These are phyloP conservation scores for Phoenix dactylifera DNA, from an alignment of 176 grass and related monocot genomes.

Conservation along the genomic window DNA sequence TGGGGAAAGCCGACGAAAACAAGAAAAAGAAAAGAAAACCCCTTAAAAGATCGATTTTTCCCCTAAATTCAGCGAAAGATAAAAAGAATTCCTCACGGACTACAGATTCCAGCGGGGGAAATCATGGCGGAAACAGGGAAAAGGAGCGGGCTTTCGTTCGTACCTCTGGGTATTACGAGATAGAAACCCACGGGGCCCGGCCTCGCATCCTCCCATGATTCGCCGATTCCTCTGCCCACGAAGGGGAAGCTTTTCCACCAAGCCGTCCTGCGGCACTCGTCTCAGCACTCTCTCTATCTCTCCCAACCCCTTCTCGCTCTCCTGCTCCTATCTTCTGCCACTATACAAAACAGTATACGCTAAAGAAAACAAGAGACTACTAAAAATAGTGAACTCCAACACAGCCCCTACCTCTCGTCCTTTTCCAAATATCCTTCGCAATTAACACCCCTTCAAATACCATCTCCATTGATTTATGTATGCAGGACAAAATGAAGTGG, in stretches of 20 bases:
- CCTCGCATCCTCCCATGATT: conserved; percentile 8
- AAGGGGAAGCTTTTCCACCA: conserved; percentile 12
- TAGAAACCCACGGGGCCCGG: neutral
- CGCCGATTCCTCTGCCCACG: conserved; percentile 6
- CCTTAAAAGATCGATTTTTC: neutral
- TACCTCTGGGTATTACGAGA: too few relatives aligned
- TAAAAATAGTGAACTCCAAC: conserved; percentile 6
- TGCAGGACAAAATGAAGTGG: too few relatives aligned
- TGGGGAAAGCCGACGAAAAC: neutral
- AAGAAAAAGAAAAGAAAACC: neutral
- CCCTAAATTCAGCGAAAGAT: too few relatives aligned
- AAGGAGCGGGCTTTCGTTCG: too few relatives aligned
- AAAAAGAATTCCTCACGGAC: too few relatives aligned
- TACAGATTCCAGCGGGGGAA: too few relatives aligned
- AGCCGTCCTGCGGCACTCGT: neutral
- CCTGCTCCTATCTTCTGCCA: neutral
- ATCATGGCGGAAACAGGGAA: too few relatives aligned
- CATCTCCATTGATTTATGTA: too few relatives aligned
- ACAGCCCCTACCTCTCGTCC: too few relatives aligned
- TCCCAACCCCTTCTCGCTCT: conserved; percentile 6
- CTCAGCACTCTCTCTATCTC: conserved; percentile 1
- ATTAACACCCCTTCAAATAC: too few relatives aligned
- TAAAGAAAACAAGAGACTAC: conserved; percentile 26
- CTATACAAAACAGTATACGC: neutral
- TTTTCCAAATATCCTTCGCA: too few relatives aligned